Percentiles rank a stretch among this genome's conserved stretches.
Conservation (phyloP, 495 filamentous ascomycete genomes). For the Penicillium lagena region DNA sequence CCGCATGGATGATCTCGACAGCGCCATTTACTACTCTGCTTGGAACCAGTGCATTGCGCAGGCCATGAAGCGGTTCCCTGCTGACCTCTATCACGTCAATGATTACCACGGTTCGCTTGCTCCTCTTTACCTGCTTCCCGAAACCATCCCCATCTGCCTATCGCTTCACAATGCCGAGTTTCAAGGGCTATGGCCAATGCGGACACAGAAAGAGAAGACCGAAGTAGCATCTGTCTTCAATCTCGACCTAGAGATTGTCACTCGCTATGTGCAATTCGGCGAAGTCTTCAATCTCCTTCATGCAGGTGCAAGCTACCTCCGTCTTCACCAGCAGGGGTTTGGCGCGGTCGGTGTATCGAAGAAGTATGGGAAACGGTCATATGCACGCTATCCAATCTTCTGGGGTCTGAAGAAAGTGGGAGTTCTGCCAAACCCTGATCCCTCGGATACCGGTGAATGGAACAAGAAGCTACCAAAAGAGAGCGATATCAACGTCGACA, state of each 20-base stretch:
- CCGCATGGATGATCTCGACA: conserved; percentile 70
- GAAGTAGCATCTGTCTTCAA: conserved; percentile 72
- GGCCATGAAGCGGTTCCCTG: conserved; percentile 50
- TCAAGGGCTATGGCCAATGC: conserved; percentile 69
- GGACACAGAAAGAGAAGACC: conserved; percentile 56
- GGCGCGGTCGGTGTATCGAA: conserved; percentile 69
- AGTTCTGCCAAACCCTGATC: conserved; percentile 69
- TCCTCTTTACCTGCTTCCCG: conserved; percentile 62
- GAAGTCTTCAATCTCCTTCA: conserved; percentile 68
- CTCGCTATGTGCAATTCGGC: conserved; percentile 53
- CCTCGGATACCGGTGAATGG: conserved; percentile 67
- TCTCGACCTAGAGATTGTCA: conserved; percentile 34
- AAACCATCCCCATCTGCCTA: conserved; percentile 41
- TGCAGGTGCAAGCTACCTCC: conserved; percentile 66
- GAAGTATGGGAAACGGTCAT: conserved; percentile 70
- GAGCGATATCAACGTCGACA: conserved; percentile 50
- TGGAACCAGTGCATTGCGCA: conserved; percentile 70
- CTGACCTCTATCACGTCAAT: conserved; percentile 76
- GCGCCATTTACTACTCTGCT: conserved; percentile 65
- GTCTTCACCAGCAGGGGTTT: conserved; percentile 68
- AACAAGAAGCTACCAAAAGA: conserved; percentile 46
- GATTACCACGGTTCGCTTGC: conserved; percentile 74
- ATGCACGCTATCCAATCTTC: conserved; percentile 71
- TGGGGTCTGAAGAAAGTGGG: conserved; percentile 69
- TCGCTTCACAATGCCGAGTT: conserved; percentile 69